A percentile compares a stretch with the other conserved stretches of the same genome.
Evolutionary conservation across 192 early-diverging fungal species (phyloP).

Genomic region (Mortierella antarctica): DNA sequence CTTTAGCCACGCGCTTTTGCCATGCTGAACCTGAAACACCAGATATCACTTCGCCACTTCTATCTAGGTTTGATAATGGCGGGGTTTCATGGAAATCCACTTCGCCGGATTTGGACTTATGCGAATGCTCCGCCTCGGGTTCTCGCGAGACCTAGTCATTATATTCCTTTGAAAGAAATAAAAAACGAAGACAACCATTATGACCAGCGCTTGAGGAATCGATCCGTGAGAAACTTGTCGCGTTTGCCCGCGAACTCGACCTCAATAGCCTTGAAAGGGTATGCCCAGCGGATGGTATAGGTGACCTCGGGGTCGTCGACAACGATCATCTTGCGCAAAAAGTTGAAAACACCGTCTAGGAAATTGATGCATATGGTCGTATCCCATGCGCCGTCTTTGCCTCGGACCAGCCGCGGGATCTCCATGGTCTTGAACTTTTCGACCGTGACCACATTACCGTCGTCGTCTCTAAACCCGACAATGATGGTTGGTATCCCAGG

Average conservation of each 20-base stretch:
- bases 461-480: conserved; percentile 86
- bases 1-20: too few species aligned
- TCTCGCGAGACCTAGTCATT: background rate
- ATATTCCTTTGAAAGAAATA: too few species aligned
- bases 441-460: conserved; percentile 66
- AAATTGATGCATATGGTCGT: conserved; percentile 89
- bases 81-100: too few species aligned
- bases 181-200: background rate
- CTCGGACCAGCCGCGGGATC: conserved; percentile 83
- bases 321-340: conserved; percentile 49
- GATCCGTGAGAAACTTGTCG: conserved; percentile 56
- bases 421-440: conserved; percentile 80
- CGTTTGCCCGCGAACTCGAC: conserved; percentile 28
- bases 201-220: conserved; percentile 45
- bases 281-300: conserved; percentile 55
- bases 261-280: conserved; percentile 58
- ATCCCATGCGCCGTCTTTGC: conserved; percentile 79
- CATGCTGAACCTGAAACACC: too few species aligned
- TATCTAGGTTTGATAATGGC: too few species aligned
- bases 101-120: too few species aligned
- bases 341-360: conserved; percentile 71
- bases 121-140: too few species aligned
- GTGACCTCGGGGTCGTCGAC: conserved; percentile 58
- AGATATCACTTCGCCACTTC: too few species aligned
- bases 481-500: conserved; percentile 87